A percentile compares a stretch with the other conserved stretches of the same genome.
phyloP scores from a whole-genome alignment of 306 rosid species.

The Fragaria vesca region DNA sequence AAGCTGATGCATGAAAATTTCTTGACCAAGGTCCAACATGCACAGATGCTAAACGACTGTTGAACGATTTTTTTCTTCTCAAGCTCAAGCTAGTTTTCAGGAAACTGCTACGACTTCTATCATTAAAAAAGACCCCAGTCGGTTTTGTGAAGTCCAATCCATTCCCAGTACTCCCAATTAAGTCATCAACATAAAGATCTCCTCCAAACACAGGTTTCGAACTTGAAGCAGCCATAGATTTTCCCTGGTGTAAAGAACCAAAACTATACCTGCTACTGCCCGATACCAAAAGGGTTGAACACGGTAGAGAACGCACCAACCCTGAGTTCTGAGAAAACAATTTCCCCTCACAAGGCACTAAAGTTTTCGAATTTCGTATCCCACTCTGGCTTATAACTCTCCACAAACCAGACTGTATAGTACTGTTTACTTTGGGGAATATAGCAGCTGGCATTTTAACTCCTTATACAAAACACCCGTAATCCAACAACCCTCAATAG shows the following conservation, averaged over 20 bases:
- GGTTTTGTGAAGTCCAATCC: slow-evolving; percentile 50
- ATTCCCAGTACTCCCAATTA: slow-evolving; percentile 40
- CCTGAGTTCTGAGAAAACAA: slow-evolving; percentile 33
- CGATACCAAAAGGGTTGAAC: slow-evolving; percentile 32
- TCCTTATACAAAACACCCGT: slow-evolving; percentile 32
- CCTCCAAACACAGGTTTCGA: slow-evolving; percentile 67
- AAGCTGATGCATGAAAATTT: slow-evolving; percentile 31
- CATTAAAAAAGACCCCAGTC: slow-evolving; percentile 48
- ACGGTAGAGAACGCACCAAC: slow-evolving; percentile 34
- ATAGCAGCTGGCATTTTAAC: slow-evolving; percentile 62
- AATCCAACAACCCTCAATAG: slow-evolving; percentile 24
- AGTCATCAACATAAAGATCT: slow-evolving; percentile 58
- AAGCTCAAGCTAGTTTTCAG: slow-evolving; percentile 46
- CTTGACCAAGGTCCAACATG: slow-evolving; percentile 42
- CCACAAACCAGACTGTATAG: slow-evolving; percentile 38
- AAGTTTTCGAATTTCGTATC: slow-evolving; percentile 19
- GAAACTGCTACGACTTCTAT: slow-evolving; percentile 34
- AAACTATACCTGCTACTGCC: slow-evolving; percentile 20
- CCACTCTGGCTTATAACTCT: slow-evolving; percentile 36
- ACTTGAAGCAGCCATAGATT: slow-evolving; percentile 64
- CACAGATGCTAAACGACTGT: slow-evolving; percentile 33
- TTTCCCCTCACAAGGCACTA: slow-evolving; percentile 30
- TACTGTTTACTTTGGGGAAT: slow-evolving; percentile 52
- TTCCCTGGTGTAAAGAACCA: slow-evolving; percentile 22
- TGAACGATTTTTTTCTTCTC: slow-evolving; percentile 45